Base-by-base conservation (phyloP, 192 early-diverging fungal genomes). In the Geranomyces michiganensis region DNA sequence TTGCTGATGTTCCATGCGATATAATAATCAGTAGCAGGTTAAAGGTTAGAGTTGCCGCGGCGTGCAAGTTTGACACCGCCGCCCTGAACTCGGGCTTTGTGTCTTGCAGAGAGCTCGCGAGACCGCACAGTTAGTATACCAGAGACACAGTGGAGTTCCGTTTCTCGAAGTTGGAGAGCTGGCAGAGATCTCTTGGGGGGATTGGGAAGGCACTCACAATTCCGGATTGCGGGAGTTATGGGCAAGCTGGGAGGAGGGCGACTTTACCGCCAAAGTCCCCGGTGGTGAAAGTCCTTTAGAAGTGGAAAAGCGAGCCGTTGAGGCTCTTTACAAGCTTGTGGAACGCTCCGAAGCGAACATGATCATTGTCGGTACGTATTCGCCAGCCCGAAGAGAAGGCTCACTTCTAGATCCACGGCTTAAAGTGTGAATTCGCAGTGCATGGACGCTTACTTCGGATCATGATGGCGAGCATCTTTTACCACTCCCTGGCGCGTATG, bases 391-490 rank as follows among this genome's bases (percentile, higher is more conserved):
- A 41, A 41, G 10, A 41, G 36, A 3, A 41, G 36, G 5, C 5
- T n/a, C n/a, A n/a, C n/a, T n/a, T n/a, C n/a, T n/a, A n/a, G n/a
- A n/a, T 41, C n/a, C 26, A 41, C 7, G 36, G 36, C 5, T 10
- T 10, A 41, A 10, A 41, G 10, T 41, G 5, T 41, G 36, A 22
- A 15, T 56, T 67, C 9, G n/a, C 71, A 68, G 77, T 84, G 2
- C 85, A 86, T 72, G 85, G 85, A 21, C 72, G 85, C 44, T 75
- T 84, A 19, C 68, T 86, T 19, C 80, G 85, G 45, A 84, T 86
- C 55, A 66, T 86, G 29, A 74, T 86, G 53, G 77, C 85, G 22
- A 79, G 76, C n/a, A 62, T 86, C 6, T 41, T 86, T 13, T 76
- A 68, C 61, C 63, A 63, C 14, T 75, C 75, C 17, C 69, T 86